These are phyloP conservation scores for Cyclanthera cordifolia DNA, from an alignment of 306 rosid species.

Conservation along the genomic window DNA sequence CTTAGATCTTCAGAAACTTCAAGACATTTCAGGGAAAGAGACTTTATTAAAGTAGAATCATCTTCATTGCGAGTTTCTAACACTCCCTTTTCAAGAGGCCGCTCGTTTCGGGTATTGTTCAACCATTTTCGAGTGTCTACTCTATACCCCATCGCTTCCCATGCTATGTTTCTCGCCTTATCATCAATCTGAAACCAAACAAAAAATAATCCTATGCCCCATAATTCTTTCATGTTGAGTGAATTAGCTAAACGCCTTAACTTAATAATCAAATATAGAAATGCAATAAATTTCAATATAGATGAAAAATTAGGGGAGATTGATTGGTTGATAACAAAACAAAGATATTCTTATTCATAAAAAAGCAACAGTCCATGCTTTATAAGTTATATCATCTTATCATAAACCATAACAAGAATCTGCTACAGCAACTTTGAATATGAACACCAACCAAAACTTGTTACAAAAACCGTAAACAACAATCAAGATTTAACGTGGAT, in stretches of 20 bases:
- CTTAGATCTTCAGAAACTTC: slow-evolving; percentile 35
- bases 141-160: slow-evolving; percentile 64
- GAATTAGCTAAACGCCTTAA: not conserved
- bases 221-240: not conserved
- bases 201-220: not conserved
- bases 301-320: not conserved
- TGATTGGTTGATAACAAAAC: not conserved
- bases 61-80: slow-evolving; percentile 45
- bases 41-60: slow-evolving; percentile 35
- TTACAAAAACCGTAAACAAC: no score
- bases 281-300: not conserved
- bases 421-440: not conserved
- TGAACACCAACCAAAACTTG: no score
- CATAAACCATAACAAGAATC: not conserved
- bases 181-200: slow-evolving; percentile 37
- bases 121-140: slow-evolving; percentile 39
- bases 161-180: slow-evolving; percentile 39
- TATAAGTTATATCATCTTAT: not conserved
- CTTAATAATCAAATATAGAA: not conserved
- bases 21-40: slow-evolving; percentile 57
- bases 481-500: no score
- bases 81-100: slow-evolving; percentile 68
- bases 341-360: not conserved
- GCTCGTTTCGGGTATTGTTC: slow-evolving; percentile 25
- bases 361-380: not conserved